Base-by-base conservation (phyloP, 768 basidiomycete genomes). In the Lactarius tabidus region DNA sequence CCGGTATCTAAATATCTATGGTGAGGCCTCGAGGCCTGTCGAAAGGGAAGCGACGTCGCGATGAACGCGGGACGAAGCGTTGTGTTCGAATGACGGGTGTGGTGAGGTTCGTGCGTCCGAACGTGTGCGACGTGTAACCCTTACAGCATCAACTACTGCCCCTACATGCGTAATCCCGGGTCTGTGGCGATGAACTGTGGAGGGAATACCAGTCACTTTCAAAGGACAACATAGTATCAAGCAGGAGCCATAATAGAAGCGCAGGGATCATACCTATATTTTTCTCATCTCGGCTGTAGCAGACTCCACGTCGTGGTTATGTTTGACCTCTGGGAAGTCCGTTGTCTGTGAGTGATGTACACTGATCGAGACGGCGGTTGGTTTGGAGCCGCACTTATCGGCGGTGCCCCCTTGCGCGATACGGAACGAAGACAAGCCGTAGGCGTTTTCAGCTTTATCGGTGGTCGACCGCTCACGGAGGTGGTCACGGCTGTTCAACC, bases 401-500 rank as follows among this genome's bases (percentile, higher is more conserved):
- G 0, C 9, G 2, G 8, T 18, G n/a, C 9, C 41, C 38, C 10
- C 36, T 23, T 20, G 62, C 8, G 26, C n/a, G 7, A 33, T 20
- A 18, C 15, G 33, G 20, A 53, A 5, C 3, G 57, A 54, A 6
- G 48, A 14, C 23, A 53, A 17, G 57, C 2, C 5, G 39, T 59
- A 58, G 10, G 8, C 9, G 48, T 15, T 39, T 7, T n/a, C 29
- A 14, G 9, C 2, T 14, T n/a, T n/a, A 12, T 20, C 18, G 9
- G 28, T 23, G 8, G 15, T 3, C 1, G 57, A 17, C 17, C 57
- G 51, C 15, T 57, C 54, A 29, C 43, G 62, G 35, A 67, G 6
- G 17, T 31, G 5, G 29, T 60, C 45, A 3, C 66, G 62, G 38
- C 35, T 52, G 29, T 67, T 67, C 58, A 67, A 29, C 57, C 66